A percentile compares a stretch with the other conserved stretches of the same genome.
Evolutionary conservation across 2,329 filamentous ascomycete species (phyloP).

Genomic region (Aspergillus clavatus): DNA sequence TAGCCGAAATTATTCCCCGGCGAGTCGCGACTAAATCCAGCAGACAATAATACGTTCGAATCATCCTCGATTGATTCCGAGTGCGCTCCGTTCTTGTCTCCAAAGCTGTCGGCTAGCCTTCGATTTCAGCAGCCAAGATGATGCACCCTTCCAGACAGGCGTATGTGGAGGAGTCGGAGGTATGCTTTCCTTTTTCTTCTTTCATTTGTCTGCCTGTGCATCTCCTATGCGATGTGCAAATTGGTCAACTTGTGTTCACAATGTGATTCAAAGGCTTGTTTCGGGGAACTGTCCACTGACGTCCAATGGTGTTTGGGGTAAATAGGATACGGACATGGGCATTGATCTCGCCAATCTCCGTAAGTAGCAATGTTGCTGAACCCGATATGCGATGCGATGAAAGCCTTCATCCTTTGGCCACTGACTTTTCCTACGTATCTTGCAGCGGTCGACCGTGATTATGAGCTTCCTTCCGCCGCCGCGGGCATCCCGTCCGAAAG

Average conservation of each 20-base stretch:
- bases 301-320: conserved; percentile 5
- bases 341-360: conserved; percentile 61
- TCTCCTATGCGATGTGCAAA: conserved; percentile 2
- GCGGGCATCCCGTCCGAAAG: conserved; percentile 71
- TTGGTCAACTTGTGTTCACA: not conserved
- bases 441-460: conserved; percentile 70
- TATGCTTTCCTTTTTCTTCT: conserved; percentile 42
- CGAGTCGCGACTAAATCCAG: no score
- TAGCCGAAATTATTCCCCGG: no score
- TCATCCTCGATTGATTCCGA: no score
- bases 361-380: conserved; percentile 42
- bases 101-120: conserved; percentile 4
- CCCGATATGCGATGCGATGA: conserved; percentile 2
- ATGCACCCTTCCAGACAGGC: conserved; percentile 88
- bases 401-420: not conserved
- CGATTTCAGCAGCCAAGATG: conserved; percentile 32
- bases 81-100: no score
- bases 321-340: conserved; percentile 52
- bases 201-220: conserved; percentile 3
- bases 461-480: conserved; percentile 64
- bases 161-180: conserved; percentile 82
- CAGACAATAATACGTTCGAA: not conserved
- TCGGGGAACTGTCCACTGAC: conserved; percentile 17
- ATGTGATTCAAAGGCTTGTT: conserved; percentile 1
- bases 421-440: not conserved